Evolutionary conservation across 306 rosid species (phyloP).

Genomic region (Begonia loranthoides): DNA sequence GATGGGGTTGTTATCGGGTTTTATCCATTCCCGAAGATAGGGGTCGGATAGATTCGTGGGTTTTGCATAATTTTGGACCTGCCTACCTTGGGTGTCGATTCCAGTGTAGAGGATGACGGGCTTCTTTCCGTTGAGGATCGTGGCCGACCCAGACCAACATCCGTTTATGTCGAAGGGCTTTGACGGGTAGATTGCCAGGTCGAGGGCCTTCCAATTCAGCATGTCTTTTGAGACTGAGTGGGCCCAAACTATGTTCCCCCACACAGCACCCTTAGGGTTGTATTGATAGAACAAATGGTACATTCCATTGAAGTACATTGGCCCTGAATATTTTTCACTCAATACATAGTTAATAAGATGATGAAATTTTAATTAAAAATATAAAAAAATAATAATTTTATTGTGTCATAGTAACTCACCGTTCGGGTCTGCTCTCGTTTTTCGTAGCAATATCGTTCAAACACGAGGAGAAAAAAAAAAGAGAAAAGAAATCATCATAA

Average conservation of each 20-base stretch:
- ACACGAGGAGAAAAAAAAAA: constrained; percentile 7
- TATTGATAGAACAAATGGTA: constrained; percentile 81
- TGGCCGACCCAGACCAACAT: constrained; percentile 87
- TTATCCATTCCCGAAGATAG: constrained; percentile 40
- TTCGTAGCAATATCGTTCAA: constrained; percentile 8
- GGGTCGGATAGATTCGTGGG: constrained; percentile 57
- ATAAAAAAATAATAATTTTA: neutral
- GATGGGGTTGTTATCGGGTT: constrained; percentile 50
- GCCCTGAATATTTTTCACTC: constrained; percentile 24
- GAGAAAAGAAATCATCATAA: neutral
- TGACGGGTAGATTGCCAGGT: constrained; percentile 47
- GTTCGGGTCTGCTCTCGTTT: constrained; percentile 48
- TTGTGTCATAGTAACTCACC: constrained; percentile 27
- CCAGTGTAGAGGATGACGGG: constrained; percentile 73
- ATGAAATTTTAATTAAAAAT: neutral
- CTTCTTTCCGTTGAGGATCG: constrained; percentile 46
- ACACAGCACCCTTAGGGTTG: constrained; percentile 76
- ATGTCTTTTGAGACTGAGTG: constrained; percentile 71
- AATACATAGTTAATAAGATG: neutral
- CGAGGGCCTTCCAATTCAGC: constrained; percentile 57
- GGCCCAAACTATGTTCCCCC: constrained; percentile 97
- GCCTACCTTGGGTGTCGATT: constrained; percentile 22
- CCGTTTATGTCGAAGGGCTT: constrained; percentile 66
- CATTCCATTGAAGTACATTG: constrained; percentile 61
- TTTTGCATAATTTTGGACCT: constrained; percentile 60